phyloP scores from a whole-genome alignment of 1,284 basidiomycete genomes.

The Bjerkandera adusta region DNA sequence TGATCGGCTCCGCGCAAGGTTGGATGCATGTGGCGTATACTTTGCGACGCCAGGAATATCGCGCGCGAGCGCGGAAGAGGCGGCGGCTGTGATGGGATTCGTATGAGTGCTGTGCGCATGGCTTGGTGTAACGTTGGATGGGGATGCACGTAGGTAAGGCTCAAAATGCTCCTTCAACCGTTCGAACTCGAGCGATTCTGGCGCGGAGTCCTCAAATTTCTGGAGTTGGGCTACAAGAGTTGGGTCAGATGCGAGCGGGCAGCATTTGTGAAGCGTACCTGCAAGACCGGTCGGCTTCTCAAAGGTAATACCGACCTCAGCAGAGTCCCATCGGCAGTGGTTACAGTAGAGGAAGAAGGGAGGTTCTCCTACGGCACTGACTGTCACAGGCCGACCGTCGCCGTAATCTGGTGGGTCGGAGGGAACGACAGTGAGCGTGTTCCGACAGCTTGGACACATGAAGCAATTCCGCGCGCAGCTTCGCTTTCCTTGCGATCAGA shows the following conservation, averaged over 20 bases:
- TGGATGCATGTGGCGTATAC: conserved; percentile 63
- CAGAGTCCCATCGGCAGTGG: conserved; percentile 94
- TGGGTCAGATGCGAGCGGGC: conserved; percentile 3
- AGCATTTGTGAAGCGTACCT: conserved; percentile 32
- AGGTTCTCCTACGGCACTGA: conserved; percentile 68
- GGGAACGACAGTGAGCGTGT: conserved; percentile 85
- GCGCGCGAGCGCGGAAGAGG: conserved; percentile 77
- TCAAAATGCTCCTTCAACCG: conserved; percentile 93
- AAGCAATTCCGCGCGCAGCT: conserved; percentile 99
- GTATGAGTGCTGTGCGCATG: conserved; percentile 64
- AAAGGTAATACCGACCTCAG: conserved; percentile 86
- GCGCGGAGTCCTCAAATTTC: conserved; percentile 81
- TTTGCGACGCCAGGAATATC: conserved; percentile 78
- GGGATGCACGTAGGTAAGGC: conserved; percentile 79
- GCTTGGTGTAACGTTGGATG: conserved; percentile 56
- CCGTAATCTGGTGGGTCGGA: conserved; percentile 76
- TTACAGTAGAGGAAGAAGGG: conserved; percentile 93
- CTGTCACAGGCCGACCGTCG: conserved; percentile 47
- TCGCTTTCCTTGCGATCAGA: conserved; percentile 9
- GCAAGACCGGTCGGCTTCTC: conserved; percentile 96
- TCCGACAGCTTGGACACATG: conserved; percentile 88
- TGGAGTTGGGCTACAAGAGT: conserved; percentile 75
- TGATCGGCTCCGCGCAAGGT: conserved; percentile 50
- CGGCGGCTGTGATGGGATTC: conserved; percentile 82
- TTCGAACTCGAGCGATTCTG: conserved; percentile 87